A percentile compares a stretch with the other conserved stretches of the same genome.
phyloP scores from a whole-genome alignment of 2,329 filamentous ascomycete species.

The Camptophora hylomeconis region DNA sequence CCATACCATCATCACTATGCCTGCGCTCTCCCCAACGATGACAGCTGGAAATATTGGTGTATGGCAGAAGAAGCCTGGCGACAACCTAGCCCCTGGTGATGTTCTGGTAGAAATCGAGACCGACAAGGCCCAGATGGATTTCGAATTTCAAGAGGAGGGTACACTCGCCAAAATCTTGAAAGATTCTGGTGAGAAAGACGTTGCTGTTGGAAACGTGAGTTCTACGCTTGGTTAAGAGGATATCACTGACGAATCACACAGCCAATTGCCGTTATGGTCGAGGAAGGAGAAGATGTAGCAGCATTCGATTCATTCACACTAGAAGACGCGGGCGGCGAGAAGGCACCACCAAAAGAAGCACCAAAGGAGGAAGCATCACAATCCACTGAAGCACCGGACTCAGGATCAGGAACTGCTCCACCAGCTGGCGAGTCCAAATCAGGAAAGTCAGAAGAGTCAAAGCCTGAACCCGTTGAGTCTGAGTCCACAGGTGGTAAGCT shows the following conservation, averaged over 20 bases:
- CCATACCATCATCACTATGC: conserved; percentile 95
- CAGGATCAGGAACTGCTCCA: conserved; percentile 45
- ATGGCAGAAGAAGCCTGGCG: conserved; percentile 96
- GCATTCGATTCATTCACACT: conserved; percentile 82
- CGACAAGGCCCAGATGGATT: conserved; percentile 99
- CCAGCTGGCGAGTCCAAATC: conserved; percentile 37
- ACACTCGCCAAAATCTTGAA: conserved; percentile 88
- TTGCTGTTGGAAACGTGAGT: conserved; percentile 84
- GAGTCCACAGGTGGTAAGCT: conserved; percentile 56
- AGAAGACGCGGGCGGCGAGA: conserved; percentile 81
- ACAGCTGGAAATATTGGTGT: conserved; percentile 87
- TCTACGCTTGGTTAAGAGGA: conserved; percentile 2
- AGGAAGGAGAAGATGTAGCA: conserved; percentile 75
- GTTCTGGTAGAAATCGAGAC: conserved; percentile 98
- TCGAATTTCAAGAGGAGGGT: conserved; percentile 98
- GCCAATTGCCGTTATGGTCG: conserved; percentile 92
- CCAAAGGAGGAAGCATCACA: conserved; percentile 53
- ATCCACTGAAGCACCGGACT: conserved; percentile 46
- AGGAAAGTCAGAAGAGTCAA: conserved; percentile 30
- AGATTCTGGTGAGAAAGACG: conserved; percentile 85
- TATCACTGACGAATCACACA: conserved; percentile 30
- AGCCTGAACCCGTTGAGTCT: conserved; percentile 54
- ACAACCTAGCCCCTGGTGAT: conserved; percentile 76
- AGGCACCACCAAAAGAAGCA: conserved; percentile 45
- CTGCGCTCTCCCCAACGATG: conserved; percentile 96